Evolutionary conservation across 495 filamentous ascomycete species (phyloP), one percentile per base, ranked within the genome.

Genomic region (Daldinia vernicosa): DNA sequence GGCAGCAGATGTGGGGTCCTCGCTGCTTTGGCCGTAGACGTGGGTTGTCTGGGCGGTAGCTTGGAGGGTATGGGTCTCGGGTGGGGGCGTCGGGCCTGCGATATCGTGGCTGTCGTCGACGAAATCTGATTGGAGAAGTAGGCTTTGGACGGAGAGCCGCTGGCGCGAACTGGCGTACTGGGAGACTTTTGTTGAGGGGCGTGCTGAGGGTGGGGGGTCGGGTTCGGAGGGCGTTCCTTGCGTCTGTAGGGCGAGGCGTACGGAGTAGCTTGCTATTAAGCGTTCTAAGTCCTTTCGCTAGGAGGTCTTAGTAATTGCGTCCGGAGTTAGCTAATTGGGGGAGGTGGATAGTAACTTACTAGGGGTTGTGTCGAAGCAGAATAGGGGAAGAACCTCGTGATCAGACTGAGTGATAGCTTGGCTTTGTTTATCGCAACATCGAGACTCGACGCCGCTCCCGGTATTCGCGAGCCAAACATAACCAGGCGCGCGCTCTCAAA

Each of bases 21-120:
- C 61, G 35, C 22, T 43, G 19, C 12, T 11, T 15, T 43, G 22
- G 28, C 35, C 58, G 12, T 63, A 60, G 28, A 19, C 8, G 8
- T 63, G 30, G 26, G 22, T 9, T 11, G 43, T 24, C 15, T 66
- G 58, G 27, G 24, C 2, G 12, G n/a, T 30, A 7, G 47, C 9
- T 26, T 54, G 55, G 1, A 39, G 40, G 43, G 24, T 30, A 22
- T 33, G 63, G 3, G 19, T 43, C 0, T 40, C 68, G 28, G 57
- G 11, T 15, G 37, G 55, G 35, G 57, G 63, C n/a, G 43, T n/a
- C 8, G 60, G 47, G 5, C 63, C 60, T 5, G 70, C 74, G 30
- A 76, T 70, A 64, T 76, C 71, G 62, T 67, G 52, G 60, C 75
- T 76, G 35, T 76, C 72, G 30, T 76, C 75, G 24, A 69, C 75